Base-by-base conservation (phyloP, 352 stramenopile species). In the Pythium dissimile region DNA sequence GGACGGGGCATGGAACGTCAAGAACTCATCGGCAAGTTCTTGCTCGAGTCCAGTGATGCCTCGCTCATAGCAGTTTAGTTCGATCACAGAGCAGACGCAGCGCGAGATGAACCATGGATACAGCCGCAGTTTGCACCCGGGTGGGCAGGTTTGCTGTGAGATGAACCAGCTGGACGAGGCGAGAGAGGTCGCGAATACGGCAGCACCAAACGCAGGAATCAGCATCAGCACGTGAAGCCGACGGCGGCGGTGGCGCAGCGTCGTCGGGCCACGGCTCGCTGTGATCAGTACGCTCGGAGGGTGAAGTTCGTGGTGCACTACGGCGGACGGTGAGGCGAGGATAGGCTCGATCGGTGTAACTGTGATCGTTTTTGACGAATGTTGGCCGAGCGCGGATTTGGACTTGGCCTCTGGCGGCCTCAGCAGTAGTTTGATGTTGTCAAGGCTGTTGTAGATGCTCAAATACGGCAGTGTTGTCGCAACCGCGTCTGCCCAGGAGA, bases 11-110 rank as follows among this genome's bases (percentile, higher is more conserved):
- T 59, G 42, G 23, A 79, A 49, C 42, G 75, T 59, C 12, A n/a
- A n/a, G n/a, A n/a, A n/a, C n/a, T n/a, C n/a, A n/a, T 32, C 28
- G 0, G 24, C 45, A 23, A 69, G 65, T 13, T 78, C 61, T 1
- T 26, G 26, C 6, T 57, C 38, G 1, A 28, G 43, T 16, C 69
- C 72, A 9, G 50, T 41, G 30, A 78, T 74, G 9, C 62, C 52
- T 39, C 62, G 51, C 9, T 70, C 39, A 27, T 66, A 69, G 51
- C 73, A 80, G 41, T 74, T 75, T 28, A 80, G 73, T 39, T 84
- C 69, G 38, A 77, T 48, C 5, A 84, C 71, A 1, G 71, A 78
- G 45, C 73, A 84, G 11, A 66, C 66, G 37, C 71, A 79, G 9
- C 71, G 34, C 1, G 42, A 64, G 0, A 54, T 59, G 50, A 84